These are phyloP conservation scores for Cladosporium sp. DNA, from an alignment of 2,329 filamentous ascomycete species.

Conservation along the genomic window DNA sequence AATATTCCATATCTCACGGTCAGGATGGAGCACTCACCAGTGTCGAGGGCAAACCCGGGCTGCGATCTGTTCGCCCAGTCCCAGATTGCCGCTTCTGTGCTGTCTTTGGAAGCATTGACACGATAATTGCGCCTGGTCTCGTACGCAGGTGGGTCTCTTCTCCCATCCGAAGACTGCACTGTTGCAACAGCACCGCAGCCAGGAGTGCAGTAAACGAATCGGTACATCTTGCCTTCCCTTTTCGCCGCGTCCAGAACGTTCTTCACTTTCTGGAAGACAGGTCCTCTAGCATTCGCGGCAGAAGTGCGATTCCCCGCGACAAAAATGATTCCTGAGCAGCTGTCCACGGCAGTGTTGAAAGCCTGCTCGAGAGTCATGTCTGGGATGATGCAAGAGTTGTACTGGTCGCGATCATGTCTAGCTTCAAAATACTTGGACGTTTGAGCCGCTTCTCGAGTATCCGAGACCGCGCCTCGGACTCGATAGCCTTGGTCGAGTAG, in stretches of 20 bases:
- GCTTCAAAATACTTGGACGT: slow-evolving; percentile 21
- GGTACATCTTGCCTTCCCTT: slow-evolving; percentile 33
- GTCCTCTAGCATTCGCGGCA: slow-evolving; percentile 22
- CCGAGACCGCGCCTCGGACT: slow-evolving; percentile 23
- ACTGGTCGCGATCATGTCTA: slow-evolving; percentile 25
- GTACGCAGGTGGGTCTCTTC: too few species aligned
- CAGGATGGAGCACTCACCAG: background rate
- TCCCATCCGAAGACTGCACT: too few species aligned
- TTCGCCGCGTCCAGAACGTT: slow-evolving; percentile 37
- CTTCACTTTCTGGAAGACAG: slow-evolving; percentile 28
- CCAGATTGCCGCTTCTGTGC: background rate
- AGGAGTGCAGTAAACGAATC: slow-evolving; percentile 39
- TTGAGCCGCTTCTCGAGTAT: slow-evolving; percentile 19
- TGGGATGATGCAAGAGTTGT: slow-evolving; percentile 36
- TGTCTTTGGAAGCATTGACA: too few species aligned
- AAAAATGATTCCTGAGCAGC: slow-evolving; percentile 40
- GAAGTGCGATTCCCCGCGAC: slow-evolving; percentile 27
- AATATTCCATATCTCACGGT: background rate
- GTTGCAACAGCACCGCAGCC: too few species aligned
- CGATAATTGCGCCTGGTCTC: too few species aligned
- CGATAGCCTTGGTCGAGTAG: slow-evolving; percentile 22
- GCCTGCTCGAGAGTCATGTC: slow-evolving; percentile 33
- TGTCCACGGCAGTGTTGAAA: slow-evolving; percentile 36
- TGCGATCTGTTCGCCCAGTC: background rate
- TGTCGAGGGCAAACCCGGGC: slow-evolving; percentile 1